Evolutionary conservation across 768 basidiomycete species (phyloP).

Genomic region (Omphalotus guepiniiformis): DNA sequence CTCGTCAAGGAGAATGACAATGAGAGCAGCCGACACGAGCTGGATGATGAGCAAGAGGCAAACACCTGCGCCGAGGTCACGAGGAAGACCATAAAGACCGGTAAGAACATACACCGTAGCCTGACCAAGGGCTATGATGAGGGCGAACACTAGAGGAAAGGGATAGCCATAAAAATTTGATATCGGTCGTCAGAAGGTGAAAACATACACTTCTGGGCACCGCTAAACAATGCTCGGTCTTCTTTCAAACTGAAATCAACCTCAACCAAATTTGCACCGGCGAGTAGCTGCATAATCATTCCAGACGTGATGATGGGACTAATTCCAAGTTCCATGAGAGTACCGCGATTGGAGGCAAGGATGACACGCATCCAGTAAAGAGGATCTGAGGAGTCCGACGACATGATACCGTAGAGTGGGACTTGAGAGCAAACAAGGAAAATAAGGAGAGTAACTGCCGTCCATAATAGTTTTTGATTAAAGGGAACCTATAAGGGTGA

Average conservation of each 20-base stretch:
- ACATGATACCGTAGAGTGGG: conserved; percentile 99
- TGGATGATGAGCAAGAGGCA: conserved; percentile 96
- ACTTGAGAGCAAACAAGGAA: conserved; percentile 99
- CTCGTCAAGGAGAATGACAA: conserved; percentile 97
- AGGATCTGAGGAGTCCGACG: conserved; percentile 97
- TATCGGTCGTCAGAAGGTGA: not conserved
- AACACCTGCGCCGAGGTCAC: conserved; percentile 92
- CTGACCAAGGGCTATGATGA: conserved; percentile 95
- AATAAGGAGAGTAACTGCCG: conserved; percentile 97
- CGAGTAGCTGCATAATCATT: conserved; percentile 99
- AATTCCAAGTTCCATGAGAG: conserved; percentile 99
- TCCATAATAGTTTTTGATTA: conserved; percentile 99
- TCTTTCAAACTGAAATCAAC: conserved; percentile 98
- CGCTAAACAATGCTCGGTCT: conserved; percentile 91
- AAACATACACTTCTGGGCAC: conserved; percentile 90
- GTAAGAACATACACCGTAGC: conserved; percentile 96
- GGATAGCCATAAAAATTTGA: not conserved
- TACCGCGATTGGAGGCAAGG: conserved; percentile 96
- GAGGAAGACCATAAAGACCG: conserved; percentile 92
- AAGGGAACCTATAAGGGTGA: conserved; percentile 72
- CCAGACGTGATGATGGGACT: conserved; percentile 96
- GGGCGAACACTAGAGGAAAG: conserved; percentile 74
- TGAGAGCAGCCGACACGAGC: conserved; percentile 87
- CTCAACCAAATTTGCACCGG: conserved; percentile 95
- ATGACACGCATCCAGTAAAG: conserved; percentile 99